These are phyloP conservation scores for Ophiostoma montium DNA, from an alignment of 2,329 filamentous ascomycete species.

Conservation along the genomic window DNA sequence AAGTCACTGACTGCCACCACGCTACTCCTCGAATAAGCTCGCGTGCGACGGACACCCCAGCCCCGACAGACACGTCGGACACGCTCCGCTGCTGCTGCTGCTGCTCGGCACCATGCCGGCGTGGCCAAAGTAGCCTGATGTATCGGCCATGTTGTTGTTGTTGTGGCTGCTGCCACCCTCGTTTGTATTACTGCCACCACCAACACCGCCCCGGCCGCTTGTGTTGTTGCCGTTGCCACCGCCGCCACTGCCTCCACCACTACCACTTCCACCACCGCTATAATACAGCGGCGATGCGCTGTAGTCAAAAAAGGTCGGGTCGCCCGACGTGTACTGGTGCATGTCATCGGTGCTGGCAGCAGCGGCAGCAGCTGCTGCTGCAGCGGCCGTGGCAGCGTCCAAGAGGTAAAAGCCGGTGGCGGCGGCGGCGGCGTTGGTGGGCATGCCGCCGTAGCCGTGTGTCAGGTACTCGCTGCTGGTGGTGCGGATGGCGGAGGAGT, in stretches of 20 bases:
- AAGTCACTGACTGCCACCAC: not conserved
- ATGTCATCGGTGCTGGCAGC: constrained; percentile 10
- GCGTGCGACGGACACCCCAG: constrained; percentile 11
- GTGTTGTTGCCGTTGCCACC: not conserved
- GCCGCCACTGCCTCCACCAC: not conserved
- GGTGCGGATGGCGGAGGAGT: not conserved
- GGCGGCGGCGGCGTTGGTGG: too few relatives aligned
- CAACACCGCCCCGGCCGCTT: not conserved
- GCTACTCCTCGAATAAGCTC: constrained; percentile 8
- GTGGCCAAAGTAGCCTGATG: constrained; percentile 8
- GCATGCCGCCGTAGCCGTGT: constrained; percentile 2
- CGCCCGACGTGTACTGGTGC: constrained; percentile 4
- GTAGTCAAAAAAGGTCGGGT: constrained; percentile 11
- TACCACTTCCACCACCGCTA: not conserved
- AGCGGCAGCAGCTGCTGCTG: too few relatives aligned
- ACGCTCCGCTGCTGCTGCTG: not conserved
- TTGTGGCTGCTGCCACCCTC: too few relatives aligned
- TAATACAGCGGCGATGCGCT: constrained; percentile 11
- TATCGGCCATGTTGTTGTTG: too few relatives aligned
- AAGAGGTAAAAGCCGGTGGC: constrained; percentile 11
- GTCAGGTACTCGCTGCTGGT: constrained; percentile 2
- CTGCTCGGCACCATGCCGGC: not conserved
- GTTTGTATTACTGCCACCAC: not conserved
- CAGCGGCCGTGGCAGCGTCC: constrained; percentile 2
- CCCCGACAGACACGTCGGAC: constrained; percentile 11